A percentile compares a stretch with the other conserved stretches of the same genome.
Evolutionary conservation across 768 basidiomycete species (phyloP).

Genomic region (Russula foetens): DNA sequence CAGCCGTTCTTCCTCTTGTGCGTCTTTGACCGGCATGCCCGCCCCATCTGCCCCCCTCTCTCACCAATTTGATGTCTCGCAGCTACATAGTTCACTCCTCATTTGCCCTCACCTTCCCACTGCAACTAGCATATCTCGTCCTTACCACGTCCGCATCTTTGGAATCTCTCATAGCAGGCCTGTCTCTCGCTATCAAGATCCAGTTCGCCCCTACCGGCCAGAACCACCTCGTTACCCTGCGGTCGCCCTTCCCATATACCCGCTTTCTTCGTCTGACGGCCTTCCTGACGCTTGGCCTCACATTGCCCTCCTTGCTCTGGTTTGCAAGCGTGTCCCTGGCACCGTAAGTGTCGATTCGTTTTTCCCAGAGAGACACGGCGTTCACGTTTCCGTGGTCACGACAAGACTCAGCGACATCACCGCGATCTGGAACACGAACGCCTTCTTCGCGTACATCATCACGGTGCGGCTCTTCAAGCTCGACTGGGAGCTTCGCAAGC

Average conservation of each 20-base stretch:
- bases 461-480: slow-evolving; percentile 61
- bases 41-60: neutral
- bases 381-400: neutral
- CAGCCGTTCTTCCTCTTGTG: slow-evolving; percentile 90
- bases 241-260: slow-evolving; percentile 23
- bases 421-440: slow-evolving; percentile 74
- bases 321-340: slow-evolving; percentile 61
- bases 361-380: neutral
- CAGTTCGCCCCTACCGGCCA: slow-evolving; percentile 20
- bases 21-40: slow-evolving; percentile 22
- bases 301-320: slow-evolving; percentile 64
- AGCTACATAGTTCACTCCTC: slow-evolving; percentile 86
- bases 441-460: slow-evolving; percentile 87
- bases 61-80: neutral
- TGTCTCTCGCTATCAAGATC: slow-evolving; percentile 41
- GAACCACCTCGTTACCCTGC: neutral
- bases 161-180: slow-evolving; percentile 40
- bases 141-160: slow-evolving; percentile 41
- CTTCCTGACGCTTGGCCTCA: slow-evolving; percentile 48
- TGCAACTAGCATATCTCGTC: slow-evolving; percentile 66
- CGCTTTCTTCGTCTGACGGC: slow-evolving; percentile 30
- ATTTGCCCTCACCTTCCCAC: slow-evolving; percentile 70
- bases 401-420: slow-evolving; percentile 85
- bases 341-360: slow-evolving; percentile 43
- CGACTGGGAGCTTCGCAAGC: slow-evolving; percentile 53